These are phyloP conservation scores for Gentiana straminea DNA, from an alignment of 257 asterid species.

Conservation along the genomic window DNA sequence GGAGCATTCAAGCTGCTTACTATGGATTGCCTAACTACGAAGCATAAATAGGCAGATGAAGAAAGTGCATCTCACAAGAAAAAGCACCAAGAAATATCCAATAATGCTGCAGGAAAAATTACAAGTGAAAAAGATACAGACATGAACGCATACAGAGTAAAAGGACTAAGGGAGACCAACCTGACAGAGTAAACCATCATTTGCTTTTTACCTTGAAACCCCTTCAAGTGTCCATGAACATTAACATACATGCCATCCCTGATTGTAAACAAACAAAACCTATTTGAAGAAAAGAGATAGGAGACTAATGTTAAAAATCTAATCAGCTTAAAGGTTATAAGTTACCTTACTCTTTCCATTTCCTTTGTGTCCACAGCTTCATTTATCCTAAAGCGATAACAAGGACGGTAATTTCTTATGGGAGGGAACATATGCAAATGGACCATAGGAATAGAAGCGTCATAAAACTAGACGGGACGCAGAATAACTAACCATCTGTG, in stretches of 20 bases:
- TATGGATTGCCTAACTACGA: no score
- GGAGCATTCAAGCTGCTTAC: no score
- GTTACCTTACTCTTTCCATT: slow-evolving; percentile 60
- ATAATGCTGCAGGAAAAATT: no score
- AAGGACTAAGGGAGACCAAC: slow-evolving; percentile 16
- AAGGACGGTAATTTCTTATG: no score
- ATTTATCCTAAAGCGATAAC: slow-evolving; percentile 41
- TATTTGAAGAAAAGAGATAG: background rate
- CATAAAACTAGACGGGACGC: background rate
- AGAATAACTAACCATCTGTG: slow-evolving; percentile 45
- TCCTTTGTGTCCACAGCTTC: slow-evolving; percentile 59
- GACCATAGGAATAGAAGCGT: background rate
- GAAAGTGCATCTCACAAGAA: no score
- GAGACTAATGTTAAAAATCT: background rate
- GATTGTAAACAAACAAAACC: slow-evolving; percentile 3
- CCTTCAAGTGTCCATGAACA: slow-evolving; percentile 87
- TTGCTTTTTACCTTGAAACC: slow-evolving; percentile 72
- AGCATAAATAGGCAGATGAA: no score
- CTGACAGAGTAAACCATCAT: slow-evolving; percentile 70
- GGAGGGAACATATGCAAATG: background rate
- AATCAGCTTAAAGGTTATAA: slow-evolving; percentile 10
- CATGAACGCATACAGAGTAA: no score
- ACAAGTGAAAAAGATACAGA: no score
- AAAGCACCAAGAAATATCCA: no score
- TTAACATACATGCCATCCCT: slow-evolving; percentile 81